Percentiles rank a stretch among this genome's conserved stretches.
These are phyloP conservation scores for Citrullus amarus DNA, from an alignment of 306 rosid species.

Conservation along the genomic window DNA sequence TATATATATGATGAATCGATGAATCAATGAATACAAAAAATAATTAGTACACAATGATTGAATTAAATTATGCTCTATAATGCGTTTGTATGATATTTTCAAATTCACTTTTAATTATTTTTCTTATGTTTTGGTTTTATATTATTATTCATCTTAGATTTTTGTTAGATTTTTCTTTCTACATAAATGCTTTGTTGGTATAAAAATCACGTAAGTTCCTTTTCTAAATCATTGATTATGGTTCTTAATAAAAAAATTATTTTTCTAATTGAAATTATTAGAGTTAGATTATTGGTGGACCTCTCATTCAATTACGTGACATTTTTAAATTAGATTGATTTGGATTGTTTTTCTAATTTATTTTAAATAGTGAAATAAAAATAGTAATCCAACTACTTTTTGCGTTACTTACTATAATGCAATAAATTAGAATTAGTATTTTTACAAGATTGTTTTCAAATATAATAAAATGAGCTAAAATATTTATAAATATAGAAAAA, in stretches of 20 bases:
- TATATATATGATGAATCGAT: neutral
- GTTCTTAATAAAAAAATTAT: neutral
- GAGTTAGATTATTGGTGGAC: neutral
- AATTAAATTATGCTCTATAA: neutral
- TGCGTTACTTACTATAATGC: neutral
- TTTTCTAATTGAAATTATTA: neutral
- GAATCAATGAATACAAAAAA: neutral
- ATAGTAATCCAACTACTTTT: neutral
- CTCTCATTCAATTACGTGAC: neutral
- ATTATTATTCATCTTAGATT: neutral
- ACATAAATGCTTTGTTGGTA: neutral
- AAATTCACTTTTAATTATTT: neutral
- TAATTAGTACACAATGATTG: neutral
- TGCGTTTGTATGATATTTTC: neutral
- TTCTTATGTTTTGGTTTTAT: neutral
- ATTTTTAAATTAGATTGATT: neutral
- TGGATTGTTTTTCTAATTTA: neutral
- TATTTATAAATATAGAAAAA: no score
- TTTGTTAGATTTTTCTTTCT: neutral
- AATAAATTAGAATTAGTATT: neutral
- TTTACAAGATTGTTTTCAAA: no score
- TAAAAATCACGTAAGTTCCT: neutral
- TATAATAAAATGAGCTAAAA: no score
- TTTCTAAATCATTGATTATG: neutral
- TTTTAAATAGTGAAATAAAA: neutral